phyloP scores from a whole-genome alignment of 1,284 basidiomycete genomes.

The Trichosporon sp. region DNA sequence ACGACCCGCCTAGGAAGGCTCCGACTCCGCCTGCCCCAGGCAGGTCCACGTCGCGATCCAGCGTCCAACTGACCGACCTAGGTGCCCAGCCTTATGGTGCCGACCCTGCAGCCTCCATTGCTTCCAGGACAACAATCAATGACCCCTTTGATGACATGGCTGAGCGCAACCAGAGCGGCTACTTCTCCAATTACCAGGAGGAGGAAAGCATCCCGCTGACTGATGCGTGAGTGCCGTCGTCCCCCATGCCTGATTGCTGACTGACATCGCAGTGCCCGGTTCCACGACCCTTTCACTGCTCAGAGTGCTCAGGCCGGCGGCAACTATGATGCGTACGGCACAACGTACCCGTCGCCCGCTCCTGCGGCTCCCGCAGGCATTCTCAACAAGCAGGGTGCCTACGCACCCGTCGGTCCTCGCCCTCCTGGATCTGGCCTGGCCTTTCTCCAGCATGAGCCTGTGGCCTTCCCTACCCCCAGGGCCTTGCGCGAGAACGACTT shows the following conservation, averaged over 20 bases:
- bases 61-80: not conserved
- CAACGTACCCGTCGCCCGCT: not conserved
- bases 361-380: not conserved
- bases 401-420: not conserved
- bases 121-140: not conserved
- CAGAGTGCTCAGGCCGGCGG: not conserved
- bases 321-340: not conserved
- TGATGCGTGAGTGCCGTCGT: not conserved
- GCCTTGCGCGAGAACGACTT: slow-evolving; percentile 43
- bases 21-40: not conserved
- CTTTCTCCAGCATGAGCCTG: not conserved
- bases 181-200: not conserved
- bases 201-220: not conserved
- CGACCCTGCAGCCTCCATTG: not conserved
- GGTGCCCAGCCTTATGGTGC: not conserved
- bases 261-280: not conserved
- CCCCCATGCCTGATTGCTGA: not conserved
- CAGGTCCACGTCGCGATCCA: not conserved
- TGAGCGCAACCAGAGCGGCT: not conserved
- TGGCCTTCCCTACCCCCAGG: slow-evolving; percentile 1
- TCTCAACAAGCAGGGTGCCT: not conserved
- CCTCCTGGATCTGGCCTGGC: not conserved
- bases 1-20: not conserved
- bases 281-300: not conserved
- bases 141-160: not conserved